Conservation (phyloP, 2,329 filamentous ascomycete species). For the Arachnomyces sp. region DNA sequence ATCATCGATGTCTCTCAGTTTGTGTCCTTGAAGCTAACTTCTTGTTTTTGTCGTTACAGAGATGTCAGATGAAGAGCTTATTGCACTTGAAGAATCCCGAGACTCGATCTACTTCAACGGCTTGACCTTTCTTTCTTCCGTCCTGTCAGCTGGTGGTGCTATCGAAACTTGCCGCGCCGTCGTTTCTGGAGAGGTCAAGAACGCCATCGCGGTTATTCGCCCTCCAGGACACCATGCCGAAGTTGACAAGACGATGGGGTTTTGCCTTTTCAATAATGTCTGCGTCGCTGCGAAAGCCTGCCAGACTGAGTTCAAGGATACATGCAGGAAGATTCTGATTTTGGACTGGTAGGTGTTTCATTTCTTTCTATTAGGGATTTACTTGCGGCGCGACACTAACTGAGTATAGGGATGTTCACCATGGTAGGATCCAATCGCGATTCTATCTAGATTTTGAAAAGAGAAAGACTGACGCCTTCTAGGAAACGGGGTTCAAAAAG, state of each 20-base stretch:
- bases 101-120: constrained; percentile 78
- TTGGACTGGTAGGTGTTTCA: constrained; percentile 68
- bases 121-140: constrained; percentile 70
- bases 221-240: constrained; percentile 96
- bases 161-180: constrained; percentile 96
- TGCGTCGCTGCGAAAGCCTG: constrained; percentile 85
- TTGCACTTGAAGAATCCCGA: constrained; percentile 58
- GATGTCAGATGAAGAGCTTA: constrained; percentile 53
- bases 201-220: constrained; percentile 89
- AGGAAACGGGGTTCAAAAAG: constrained; percentile 92
- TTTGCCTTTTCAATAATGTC: constrained; percentile 97
- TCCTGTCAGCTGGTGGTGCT: constrained; percentile 80
- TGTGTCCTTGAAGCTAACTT: background rate
- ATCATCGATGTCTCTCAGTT: background rate
- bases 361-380: background rate
- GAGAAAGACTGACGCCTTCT: constrained; percentile 16
- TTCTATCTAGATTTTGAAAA: constrained; percentile 5
- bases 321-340: constrained; percentile 81
- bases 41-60: constrained; percentile 23
- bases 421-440: constrained; percentile 35
- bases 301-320: constrained; percentile 68
- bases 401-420: constrained; percentile 54
- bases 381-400: constrained; percentile 13
- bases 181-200: constrained; percentile 73
- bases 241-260: constrained; percentile 75